phyloP scores from a whole-genome alignment of 2,329 filamentous ascomycete genomes.

The Ascochyta koolunga region DNA sequence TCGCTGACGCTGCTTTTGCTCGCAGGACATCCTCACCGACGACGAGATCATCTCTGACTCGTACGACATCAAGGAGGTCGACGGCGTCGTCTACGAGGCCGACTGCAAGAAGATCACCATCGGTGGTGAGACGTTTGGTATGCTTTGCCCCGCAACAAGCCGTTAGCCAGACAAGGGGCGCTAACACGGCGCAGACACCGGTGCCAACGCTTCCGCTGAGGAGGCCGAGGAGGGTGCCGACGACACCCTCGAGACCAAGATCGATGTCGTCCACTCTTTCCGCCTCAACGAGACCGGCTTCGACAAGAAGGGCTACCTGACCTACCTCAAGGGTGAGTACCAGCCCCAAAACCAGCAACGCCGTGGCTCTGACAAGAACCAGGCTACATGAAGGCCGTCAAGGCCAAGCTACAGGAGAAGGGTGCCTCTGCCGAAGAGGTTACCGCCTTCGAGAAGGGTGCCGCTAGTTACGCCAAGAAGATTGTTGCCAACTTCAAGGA shows the following conservation, averaged over 20 bases:
- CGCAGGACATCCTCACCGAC: slow-evolving; percentile 82
- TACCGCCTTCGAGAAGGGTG: slow-evolving; percentile 79
- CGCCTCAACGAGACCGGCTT: slow-evolving; percentile 78
- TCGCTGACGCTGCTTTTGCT: slow-evolving; percentile 21
- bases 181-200: slow-evolving; percentile 66
- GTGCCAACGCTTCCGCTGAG: slow-evolving; percentile 97
- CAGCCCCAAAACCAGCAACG: not conserved
- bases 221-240: slow-evolving; percentile 79
- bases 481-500: slow-evolving; percentile 88
- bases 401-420: slow-evolving; percentile 71
- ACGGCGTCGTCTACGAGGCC: slow-evolving; percentile 83
- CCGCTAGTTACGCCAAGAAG: slow-evolving; percentile 78
- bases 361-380: slow-evolving; percentile 10
- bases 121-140: slow-evolving; percentile 75
- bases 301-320: slow-evolving; percentile 86
- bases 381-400: slow-evolving; percentile 94
- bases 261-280: slow-evolving; percentile 94
- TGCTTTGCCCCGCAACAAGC: slow-evolving; percentile 1
- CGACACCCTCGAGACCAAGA: slow-evolving; percentile 74
- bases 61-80: slow-evolving; percentile 80
- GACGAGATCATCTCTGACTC: slow-evolving; percentile 98
- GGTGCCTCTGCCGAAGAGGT: slow-evolving; percentile 64
- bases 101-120: slow-evolving; percentile 90
- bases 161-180: not conserved
- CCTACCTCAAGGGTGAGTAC: slow-evolving; percentile 79